Conservation (phyloP, 805 yeast species). For the Osmozyma mogii region DNA sequence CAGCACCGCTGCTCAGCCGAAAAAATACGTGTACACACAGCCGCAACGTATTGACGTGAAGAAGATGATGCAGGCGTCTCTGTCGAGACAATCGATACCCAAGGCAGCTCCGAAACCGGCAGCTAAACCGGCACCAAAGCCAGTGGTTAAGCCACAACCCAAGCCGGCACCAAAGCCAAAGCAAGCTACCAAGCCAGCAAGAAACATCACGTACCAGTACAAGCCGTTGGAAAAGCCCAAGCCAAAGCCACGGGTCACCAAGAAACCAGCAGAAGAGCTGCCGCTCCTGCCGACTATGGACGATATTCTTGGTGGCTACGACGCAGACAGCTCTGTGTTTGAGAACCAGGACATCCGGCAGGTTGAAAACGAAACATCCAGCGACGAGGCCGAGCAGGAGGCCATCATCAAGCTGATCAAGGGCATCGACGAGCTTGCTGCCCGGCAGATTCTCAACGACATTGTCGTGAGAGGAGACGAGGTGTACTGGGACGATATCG, state of each 20-base stretch:
- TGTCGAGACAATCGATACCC: no score
- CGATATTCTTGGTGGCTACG: conserved; percentile 17
- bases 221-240: conserved; percentile 8
- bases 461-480: conserved; percentile 86
- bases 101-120: conserved; percentile 5
- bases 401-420: conserved; percentile 36
- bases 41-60: conserved; percentile 33
- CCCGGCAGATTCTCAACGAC: conserved; percentile 78
- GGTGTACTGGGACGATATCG: conserved; percentile 91
- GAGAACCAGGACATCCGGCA: background rate
- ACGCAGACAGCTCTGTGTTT: conserved; percentile 7
- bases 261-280: background rate
- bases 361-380: background rate
- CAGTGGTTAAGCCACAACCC: conserved; percentile 3
- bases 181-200: conserved; percentile 7
- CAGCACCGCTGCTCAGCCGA: conserved; percentile 3
- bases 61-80: conserved; percentile 21
- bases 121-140: conserved; percentile 1
- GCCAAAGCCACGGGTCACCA: conserved; percentile 3
- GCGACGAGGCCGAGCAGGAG: conserved; percentile 20
- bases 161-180: conserved; percentile 4
- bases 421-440: conserved; percentile 76
- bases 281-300: conserved; percentile 17
- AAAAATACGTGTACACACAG: conserved; percentile 26
- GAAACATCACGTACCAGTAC: conserved; percentile 27